Evolutionary conservation across 2,329 filamentous ascomycete species (phyloP), one percentile per base, ranked within the genome.

Genomic region (Sporothrix curviconia): DNA sequence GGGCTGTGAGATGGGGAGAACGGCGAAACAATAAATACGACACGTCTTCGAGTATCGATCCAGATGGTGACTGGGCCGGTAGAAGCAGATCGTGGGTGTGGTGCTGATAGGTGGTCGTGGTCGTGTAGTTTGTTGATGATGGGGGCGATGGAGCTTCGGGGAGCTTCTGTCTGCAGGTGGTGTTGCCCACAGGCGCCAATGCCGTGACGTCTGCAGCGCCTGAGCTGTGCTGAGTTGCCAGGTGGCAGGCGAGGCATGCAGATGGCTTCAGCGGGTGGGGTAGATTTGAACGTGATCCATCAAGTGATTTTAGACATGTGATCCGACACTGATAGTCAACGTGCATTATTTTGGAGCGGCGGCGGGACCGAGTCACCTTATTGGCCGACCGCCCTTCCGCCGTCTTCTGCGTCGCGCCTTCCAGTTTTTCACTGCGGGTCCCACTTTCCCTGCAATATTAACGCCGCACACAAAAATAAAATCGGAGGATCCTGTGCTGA

Each of bases 391-490:
- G 7, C 3, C 28, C 15, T 49, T 25, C 53, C 55, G 30, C 56
- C n/a, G n/a, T 40, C 39, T 58, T 56, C 54, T 54, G 22, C 9
- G n/a, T 57, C 55, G 55, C 54, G n/a, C 53, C 57, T 51, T 54
- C 52, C 46, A 30, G 42, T 32, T 47, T 55, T 54, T 42, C 37
- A 40, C 17, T 15, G 32, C 28, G 7, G 44, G 47, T 15, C 49
- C 49, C 49, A 51, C 56, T 54, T 49, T 55, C 22, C 17, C 24
- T 42, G 24, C 22, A 19, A 19, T 44, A 55, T 58, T 46, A 55
- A 39, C 43, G 57, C 52, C 39, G 47, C 58, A 57, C 57, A 59
- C 57, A 43, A 61, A 57, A 59, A 58, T 60, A 56, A 59, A 62
- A 52, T 55, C 42, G 50, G 56, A 55, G 43, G 36, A 53, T 60